phyloP scores from a whole-genome alignment of 257 asterid genomes.

The Salvia rosmarinus region DNA sequence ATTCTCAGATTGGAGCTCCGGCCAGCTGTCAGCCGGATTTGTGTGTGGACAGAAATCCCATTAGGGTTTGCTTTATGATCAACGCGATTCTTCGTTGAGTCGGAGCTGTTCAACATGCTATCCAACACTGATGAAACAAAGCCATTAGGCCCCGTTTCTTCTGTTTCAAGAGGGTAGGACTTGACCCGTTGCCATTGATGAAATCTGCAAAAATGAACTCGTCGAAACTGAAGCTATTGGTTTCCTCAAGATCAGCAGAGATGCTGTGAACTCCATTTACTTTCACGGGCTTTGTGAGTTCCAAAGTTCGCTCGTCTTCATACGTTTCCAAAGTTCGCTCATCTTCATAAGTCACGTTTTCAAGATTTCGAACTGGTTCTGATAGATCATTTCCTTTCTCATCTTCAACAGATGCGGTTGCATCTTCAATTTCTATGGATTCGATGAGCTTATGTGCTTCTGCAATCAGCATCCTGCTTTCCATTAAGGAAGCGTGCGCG shows the following conservation, averaged over 20 bases:
- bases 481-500: constrained; percentile 70
- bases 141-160: constrained; percentile 41
- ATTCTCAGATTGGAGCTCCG: constrained; percentile 19
- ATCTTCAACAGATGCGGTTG: constrained; percentile 21
- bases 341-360: constrained; percentile 24
- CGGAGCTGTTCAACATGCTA: constrained; percentile 23
- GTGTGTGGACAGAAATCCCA: constrained; percentile 28
- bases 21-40: constrained; percentile 33
- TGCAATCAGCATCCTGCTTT: constrained; percentile 74
- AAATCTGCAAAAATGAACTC: constrained; percentile 40
- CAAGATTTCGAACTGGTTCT: constrained; percentile 20
- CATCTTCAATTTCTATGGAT: constrained; percentile 61
- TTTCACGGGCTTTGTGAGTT: constrained; percentile 28
- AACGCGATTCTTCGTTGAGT: constrained; percentile 22
- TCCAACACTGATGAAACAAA: constrained; percentile 32
- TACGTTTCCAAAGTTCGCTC: no score
- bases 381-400: constrained; percentile 28
- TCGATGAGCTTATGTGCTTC: constrained; percentile 66
- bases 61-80: constrained; percentile 37
- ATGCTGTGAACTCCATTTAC: constrained; percentile 59
- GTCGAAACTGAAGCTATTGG: constrained; percentile 35
- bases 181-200: constrained; percentile 40
- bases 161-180: constrained; percentile 23
- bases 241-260: constrained; percentile 24
- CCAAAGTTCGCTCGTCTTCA: constrained; percentile 15